These are phyloP conservation scores for Taiwanofungus camphoratus DNA, from an alignment of 1,284 basidiomycete genomes.

Conservation along the genomic window DNA sequence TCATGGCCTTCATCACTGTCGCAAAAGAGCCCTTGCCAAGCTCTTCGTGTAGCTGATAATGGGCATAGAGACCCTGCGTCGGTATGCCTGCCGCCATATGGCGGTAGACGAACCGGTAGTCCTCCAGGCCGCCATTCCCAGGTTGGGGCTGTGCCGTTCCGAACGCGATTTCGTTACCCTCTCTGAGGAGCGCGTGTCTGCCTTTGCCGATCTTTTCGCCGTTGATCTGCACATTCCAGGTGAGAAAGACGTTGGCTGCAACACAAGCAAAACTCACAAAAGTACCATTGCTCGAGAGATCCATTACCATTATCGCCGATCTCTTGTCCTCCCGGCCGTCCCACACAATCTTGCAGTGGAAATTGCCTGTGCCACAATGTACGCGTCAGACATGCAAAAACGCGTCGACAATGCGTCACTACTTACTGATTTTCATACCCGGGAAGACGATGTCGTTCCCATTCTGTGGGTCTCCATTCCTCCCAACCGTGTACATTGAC, in stretches of 20 bases:
- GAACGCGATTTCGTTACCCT: conserved; percentile 82
- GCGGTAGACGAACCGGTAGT: conserved; percentile 52
- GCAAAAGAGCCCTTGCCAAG: conserved; percentile 81
- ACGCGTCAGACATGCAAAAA: conserved; percentile 5
- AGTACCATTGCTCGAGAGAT: conserved; percentile 78
- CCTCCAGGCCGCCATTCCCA: conserved; percentile 45
- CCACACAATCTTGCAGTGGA: conserved; percentile 62
- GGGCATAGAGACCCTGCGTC: conserved; percentile 47
- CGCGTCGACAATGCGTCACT: conserved; percentile 12
- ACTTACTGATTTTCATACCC: conserved; percentile 72
- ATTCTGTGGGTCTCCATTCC: conserved; percentile 32
- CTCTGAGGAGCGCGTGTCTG: conserved; percentile 53
- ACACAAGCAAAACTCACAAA: conserved; percentile 49
- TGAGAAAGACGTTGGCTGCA: conserved; percentile 5
- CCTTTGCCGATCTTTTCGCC: conserved; percentile 56
- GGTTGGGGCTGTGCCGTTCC: conserved; percentile 49
- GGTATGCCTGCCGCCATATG: conserved; percentile 47
- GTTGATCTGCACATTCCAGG: conserved; percentile 52
- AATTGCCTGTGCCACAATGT: conserved; percentile 45
- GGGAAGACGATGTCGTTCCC: conserved; percentile 52
- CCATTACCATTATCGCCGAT: conserved; percentile 60
- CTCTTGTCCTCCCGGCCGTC: conserved; percentile 48
- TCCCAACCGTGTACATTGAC: conserved; percentile 47
- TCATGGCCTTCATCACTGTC: conserved; percentile 67
- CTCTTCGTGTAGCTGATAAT: conserved; percentile 60